These are phyloP conservation scores for Cyclaneusma minus DNA, from an alignment of 2,329 filamentous ascomycete species.

Conservation along the genomic window DNA sequence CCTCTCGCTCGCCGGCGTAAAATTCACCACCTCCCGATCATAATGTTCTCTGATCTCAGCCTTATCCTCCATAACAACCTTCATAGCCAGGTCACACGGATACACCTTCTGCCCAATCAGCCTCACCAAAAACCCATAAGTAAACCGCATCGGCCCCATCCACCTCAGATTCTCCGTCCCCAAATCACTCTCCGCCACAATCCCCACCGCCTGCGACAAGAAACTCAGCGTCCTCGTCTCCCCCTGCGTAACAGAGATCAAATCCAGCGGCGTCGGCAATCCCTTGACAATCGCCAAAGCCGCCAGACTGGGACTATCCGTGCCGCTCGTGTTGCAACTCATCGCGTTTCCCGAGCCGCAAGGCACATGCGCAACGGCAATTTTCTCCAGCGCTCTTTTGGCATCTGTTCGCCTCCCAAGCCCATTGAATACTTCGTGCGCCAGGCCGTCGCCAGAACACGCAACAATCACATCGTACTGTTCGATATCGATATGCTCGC, in stretches of 20 bases:
- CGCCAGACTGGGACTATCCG: conserved; percentile 56
- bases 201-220: conserved; percentile 76
- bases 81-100: conserved; percentile 77
- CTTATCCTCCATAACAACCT: conserved; percentile 69
- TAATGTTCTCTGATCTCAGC: conserved; percentile 60
- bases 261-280: conserved; percentile 65
- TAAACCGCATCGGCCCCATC: conserved; percentile 82
- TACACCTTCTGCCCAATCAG: conserved; percentile 65
- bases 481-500: conserved; percentile 59
- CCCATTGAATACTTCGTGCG: conserved; percentile 91
- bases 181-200: conserved; percentile 80
- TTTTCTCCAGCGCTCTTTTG: conserved; percentile 51
- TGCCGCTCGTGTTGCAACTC: conserved; percentile 78
- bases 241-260: conserved; percentile 79
- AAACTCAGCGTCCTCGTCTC: conserved; percentile 65
- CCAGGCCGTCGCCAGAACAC: conserved; percentile 82
- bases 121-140: conserved; percentile 65
- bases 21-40: conserved; percentile 25
- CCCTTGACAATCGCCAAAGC: conserved; percentile 81
- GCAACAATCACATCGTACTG: conserved; percentile 74
- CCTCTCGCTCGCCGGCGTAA: conserved; percentile 13
- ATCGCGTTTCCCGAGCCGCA: conserved; percentile 92
- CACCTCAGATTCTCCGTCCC: conserved; percentile 83
- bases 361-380: conserved; percentile 77
- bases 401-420: conserved; percentile 66